Percentiles rank a stretch among this genome's conserved stretches.
Conservation (phyloP, 2,329 filamentous ascomycete species). For the Colletotrichum filicis region DNA sequence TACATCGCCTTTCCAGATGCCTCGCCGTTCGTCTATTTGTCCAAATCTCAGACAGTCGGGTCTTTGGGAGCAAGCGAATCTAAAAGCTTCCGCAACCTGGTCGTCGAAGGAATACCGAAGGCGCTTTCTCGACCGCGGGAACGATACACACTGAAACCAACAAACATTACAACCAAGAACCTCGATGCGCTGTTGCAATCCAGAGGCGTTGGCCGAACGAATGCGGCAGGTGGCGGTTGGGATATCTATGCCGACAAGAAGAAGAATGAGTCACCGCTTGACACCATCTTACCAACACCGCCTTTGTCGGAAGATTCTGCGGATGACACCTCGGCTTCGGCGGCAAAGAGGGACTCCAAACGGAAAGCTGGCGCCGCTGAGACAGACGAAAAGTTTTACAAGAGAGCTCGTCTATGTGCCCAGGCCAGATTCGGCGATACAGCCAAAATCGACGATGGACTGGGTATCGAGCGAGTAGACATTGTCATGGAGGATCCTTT, state of each 20-base stretch:
- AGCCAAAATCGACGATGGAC: slow-evolving; percentile 65
- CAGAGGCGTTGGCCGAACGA: slow-evolving; percentile 76
- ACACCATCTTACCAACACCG: slow-evolving; percentile 59
- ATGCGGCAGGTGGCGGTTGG: slow-evolving; percentile 82
- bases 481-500: slow-evolving; percentile 70
- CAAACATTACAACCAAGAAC: slow-evolving; percentile 77
- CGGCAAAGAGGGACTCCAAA: neutral
- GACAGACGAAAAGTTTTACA: neutral
- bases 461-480: slow-evolving; percentile 71
- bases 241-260: slow-evolving; percentile 78
- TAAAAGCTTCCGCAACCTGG: slow-evolving; percentile 74
- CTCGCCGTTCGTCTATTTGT: slow-evolving; percentile 79
- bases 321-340: slow-evolving; percentile 36
- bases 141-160: slow-evolving; percentile 75
- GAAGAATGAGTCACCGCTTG: slow-evolving; percentile 64
- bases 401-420: slow-evolving; percentile 58
- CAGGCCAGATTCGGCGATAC: slow-evolving; percentile 77
- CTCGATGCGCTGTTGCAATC: slow-evolving; percentile 76
- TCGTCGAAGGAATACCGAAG: slow-evolving; percentile 84
- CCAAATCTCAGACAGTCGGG: slow-evolving; percentile 59
- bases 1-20: slow-evolving; percentile 87
- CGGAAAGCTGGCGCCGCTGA: slow-evolving; percentile 13
- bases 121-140: slow-evolving; percentile 81
- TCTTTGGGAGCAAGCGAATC: slow-evolving; percentile 60
- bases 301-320: slow-evolving; percentile 53